Conservation (phyloP, 2,329 filamentous ascomycete species). For the Fusarium vanettenii region DNA sequence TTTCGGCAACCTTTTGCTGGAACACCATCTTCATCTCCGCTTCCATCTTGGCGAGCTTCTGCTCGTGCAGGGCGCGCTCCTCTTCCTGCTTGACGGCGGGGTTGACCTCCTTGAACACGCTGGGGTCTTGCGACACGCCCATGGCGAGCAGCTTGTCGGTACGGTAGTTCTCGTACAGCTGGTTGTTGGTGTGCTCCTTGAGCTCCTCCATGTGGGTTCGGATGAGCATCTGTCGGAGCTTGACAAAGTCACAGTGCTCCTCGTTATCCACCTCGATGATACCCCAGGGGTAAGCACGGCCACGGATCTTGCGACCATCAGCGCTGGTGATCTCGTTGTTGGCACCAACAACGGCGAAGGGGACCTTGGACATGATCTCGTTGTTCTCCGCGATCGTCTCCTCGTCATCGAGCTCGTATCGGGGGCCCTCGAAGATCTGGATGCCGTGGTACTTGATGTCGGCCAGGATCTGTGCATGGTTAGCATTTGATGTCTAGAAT, state of each 20-base stretch:
- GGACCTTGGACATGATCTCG: conserved; percentile 99
- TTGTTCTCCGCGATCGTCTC: conserved; percentile 99
- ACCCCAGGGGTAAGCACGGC: conserved; percentile 97
- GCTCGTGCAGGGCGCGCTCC: conserved; percentile 96
- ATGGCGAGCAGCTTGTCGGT: conserved; percentile 99
- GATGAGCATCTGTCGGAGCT: conserved; percentile 99
- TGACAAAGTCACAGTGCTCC: conserved; percentile 99
- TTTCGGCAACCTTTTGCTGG: conserved; percentile 99
- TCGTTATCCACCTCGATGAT: conserved; percentile 99
- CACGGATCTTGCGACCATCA: conserved; percentile 95
- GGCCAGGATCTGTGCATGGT: conserved; percentile 79
- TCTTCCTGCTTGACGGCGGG: conserved; percentile 99
- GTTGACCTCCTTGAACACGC: conserved; percentile 99
- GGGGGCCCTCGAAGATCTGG: conserved; percentile 98
- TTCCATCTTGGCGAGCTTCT: conserved; percentile 99
- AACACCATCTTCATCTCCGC: conserved; percentile 99
- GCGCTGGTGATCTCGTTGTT: conserved; percentile 92
- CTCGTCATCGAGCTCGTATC: conserved; percentile 98
- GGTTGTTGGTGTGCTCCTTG: conserved; percentile 99
- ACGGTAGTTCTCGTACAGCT: conserved; percentile 99
- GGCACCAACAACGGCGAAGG: conserved; percentile 96
- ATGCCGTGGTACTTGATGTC: conserved; percentile 98
- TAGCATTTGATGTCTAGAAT: conserved; percentile 6
- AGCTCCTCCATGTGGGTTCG: conserved; percentile 99
- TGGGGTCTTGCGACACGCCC: conserved; percentile 98